Conservation (phyloP, 495 filamentous ascomycete genomes). For the Aspergillus baeticus region DNA sequence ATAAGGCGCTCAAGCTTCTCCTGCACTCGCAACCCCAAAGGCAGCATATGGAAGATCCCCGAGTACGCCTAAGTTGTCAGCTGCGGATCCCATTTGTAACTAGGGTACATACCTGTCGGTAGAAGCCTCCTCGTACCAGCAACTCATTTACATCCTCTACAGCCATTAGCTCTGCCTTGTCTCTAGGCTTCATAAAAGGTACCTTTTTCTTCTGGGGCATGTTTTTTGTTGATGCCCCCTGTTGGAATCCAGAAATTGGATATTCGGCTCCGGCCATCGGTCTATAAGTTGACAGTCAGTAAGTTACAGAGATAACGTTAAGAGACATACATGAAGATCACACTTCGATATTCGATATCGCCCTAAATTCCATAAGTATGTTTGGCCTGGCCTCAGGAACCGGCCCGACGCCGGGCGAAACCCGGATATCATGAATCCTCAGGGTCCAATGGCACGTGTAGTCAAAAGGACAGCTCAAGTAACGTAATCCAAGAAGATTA, state of each 20-base stretch:
- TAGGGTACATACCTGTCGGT: conserved; percentile 61
- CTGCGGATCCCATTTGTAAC: background rate
- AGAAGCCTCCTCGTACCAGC: conserved; percentile 73
- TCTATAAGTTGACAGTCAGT: conserved; percentile 24
- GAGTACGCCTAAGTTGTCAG: conserved; percentile 61
- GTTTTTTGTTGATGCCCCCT: conserved; percentile 62
- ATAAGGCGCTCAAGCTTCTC: conserved; percentile 83
- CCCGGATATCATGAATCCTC: conserved; percentile 23
- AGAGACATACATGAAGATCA: conserved; percentile 22
- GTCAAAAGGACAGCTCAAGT: background rate
- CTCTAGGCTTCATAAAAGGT: background rate
- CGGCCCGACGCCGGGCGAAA: conserved; percentile 27
- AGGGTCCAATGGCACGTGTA: background rate
- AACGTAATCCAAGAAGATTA: background rate
- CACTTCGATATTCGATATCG: conserved; percentile 17
- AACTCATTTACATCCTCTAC: conserved; percentile 69
- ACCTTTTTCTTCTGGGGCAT: conserved; percentile 46
- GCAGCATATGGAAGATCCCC: conserved; percentile 90
- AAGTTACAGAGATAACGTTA: background rate
- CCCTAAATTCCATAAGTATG: conserved; percentile 19
- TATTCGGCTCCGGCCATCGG: conserved; percentile 60
- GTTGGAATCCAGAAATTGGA: conserved; percentile 78
- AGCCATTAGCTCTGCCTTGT: background rate
- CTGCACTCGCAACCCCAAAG: conserved; percentile 85
- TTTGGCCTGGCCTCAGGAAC: conserved; percentile 18